Evolutionary conservation across 495 filamentous ascomycete genomes (phyloP).

Genomic region (Penicillium taxi): DNA sequence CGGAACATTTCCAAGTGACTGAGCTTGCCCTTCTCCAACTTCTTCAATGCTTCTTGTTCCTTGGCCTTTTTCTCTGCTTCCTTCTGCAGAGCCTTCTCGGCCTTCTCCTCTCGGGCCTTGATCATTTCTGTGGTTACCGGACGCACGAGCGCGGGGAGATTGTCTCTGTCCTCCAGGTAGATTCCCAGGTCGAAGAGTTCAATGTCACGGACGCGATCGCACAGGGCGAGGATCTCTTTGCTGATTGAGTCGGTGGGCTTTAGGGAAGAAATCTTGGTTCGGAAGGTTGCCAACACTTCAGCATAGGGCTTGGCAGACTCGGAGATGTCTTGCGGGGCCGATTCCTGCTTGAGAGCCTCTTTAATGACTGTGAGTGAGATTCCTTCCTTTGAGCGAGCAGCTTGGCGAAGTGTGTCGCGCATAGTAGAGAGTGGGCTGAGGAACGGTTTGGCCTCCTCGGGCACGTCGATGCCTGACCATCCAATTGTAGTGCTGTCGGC

Average conservation of each 20-base stretch:
- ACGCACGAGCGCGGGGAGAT: constrained; percentile 68
- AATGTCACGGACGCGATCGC: constrained; percentile 70
- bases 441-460: constrained; percentile 54
- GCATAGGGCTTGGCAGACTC: constrained; percentile 33
- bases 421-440: constrained; percentile 56
- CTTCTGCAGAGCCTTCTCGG: constrained; percentile 42
- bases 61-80: constrained; percentile 46
- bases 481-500: constrained; percentile 58
- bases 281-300: constrained; percentile 30
- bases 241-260: constrained; percentile 36
- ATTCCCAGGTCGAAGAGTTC: constrained; percentile 73
- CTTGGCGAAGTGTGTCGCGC: constrained; percentile 57
- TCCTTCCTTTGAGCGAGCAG: constrained; percentile 39
- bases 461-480: constrained; percentile 69
- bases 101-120: constrained; percentile 65
- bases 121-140: constrained; percentile 68
- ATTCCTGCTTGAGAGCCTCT: constrained; percentile 20
- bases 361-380: constrained; percentile 27
- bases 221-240: constrained; percentile 61
- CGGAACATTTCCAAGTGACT: constrained; percentile 63
- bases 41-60: constrained; percentile 49
- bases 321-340: constrained; percentile 15
- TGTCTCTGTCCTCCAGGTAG: constrained; percentile 79
- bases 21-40: constrained; percentile 64
- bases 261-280: constrained; percentile 35